Percentiles rank a stretch among this genome's conserved stretches.
Conservation (phyloP, 768 basidiomycete species). For the Russula foetens region DNA sequence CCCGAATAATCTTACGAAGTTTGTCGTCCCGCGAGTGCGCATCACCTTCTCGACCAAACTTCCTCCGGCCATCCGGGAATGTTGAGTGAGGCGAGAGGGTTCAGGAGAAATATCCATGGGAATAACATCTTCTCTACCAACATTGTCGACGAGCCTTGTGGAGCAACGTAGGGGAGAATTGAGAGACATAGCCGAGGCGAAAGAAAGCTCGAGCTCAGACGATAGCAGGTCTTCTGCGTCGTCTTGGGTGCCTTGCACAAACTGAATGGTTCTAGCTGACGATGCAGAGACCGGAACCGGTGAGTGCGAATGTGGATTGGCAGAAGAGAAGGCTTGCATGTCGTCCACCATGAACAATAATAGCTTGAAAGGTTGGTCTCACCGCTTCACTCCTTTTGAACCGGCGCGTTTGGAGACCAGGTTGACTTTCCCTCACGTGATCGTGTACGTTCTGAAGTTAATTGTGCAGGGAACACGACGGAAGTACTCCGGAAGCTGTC, state of each 20-base stretch:
- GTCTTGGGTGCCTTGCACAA: slow-evolving; percentile 32
- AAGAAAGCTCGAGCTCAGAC: slow-evolving; percentile 76
- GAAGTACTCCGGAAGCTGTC: no score
- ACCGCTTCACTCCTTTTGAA: background rate
- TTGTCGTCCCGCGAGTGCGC: slow-evolving; percentile 62
- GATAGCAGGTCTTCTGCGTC: slow-evolving; percentile 60
- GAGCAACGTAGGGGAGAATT: slow-evolving; percentile 55
- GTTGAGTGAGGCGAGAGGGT: slow-evolving; percentile 28
- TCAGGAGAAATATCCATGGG: slow-evolving; percentile 83
- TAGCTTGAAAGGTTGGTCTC: background rate
- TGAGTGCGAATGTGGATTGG: slow-evolving; percentile 34
- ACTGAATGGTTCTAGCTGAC: slow-evolving; percentile 42
- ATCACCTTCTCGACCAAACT: slow-evolving; percentile 26
- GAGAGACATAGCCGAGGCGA: slow-evolving; percentile 75
- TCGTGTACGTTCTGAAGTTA: background rate
- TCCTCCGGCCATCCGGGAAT: slow-evolving; percentile 26
- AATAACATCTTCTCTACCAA: slow-evolving; percentile 36
- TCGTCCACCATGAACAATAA: slow-evolving; percentile 23
- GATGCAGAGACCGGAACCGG: slow-evolving; percentile 35
- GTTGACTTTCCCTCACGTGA: slow-evolving; percentile 19
- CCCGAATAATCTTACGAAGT: slow-evolving; percentile 61
- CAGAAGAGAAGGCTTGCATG: slow-evolving; percentile 47
- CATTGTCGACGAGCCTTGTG: slow-evolving; percentile 39
- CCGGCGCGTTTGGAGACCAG: background rate
- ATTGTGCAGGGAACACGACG: no score